Conservation (phyloP, 495 filamentous ascomycete genomes). For the Cercophora scortea region DNA sequence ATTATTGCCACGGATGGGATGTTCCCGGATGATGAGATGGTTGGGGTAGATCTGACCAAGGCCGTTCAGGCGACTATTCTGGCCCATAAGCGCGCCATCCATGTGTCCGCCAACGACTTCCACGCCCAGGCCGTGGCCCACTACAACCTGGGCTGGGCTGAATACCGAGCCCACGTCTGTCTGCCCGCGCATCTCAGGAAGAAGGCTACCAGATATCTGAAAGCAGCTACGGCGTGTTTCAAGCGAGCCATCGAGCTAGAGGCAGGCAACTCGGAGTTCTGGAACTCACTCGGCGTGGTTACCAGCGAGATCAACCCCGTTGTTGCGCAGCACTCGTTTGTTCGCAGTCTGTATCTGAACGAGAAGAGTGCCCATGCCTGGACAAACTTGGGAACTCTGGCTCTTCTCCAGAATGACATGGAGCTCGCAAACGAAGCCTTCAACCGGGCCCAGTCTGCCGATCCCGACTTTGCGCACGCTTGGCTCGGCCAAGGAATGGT, state of each 20-base stretch:
- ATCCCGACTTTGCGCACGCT: slow-evolving; percentile 84
- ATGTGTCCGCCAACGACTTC: slow-evolving; percentile 60
- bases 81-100: slow-evolving; percentile 78
- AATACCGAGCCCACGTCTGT: slow-evolving; percentile 70
- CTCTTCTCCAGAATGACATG: slow-evolving; percentile 73
- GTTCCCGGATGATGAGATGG: slow-evolving; percentile 37
- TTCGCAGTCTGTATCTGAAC: slow-evolving; percentile 89
- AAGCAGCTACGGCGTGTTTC: slow-evolving; percentile 83
- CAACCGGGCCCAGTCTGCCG: slow-evolving; percentile 81
- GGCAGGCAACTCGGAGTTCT: slow-evolving; percentile 92
- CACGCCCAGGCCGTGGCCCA: slow-evolving; percentile 94
- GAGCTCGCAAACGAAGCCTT: slow-evolving; percentile 83
- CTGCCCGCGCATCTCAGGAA: slow-evolving; percentile 40
- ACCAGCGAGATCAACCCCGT: slow-evolving; percentile 77
- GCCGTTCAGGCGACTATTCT: slow-evolving; percentile 65
- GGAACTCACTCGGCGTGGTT: slow-evolving; percentile 90
- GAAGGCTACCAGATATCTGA: slow-evolving; percentile 57
- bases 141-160: slow-evolving; percentile 94
- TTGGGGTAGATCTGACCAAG: slow-evolving; percentile 37
- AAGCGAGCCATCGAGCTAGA: slow-evolving; percentile 95
- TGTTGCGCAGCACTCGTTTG: slow-evolving; percentile 88
- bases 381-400: slow-evolving; percentile 86
- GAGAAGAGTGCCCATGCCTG: slow-evolving; percentile 74
- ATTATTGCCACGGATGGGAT: slow-evolving; percentile 35
- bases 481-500: slow-evolving; percentile 92